Percentiles rank a stretch among this genome's conserved stretches.
Evolutionary conservation across 1,284 basidiomycete species (phyloP).

Genomic region (Amanita bisporigera): DNA sequence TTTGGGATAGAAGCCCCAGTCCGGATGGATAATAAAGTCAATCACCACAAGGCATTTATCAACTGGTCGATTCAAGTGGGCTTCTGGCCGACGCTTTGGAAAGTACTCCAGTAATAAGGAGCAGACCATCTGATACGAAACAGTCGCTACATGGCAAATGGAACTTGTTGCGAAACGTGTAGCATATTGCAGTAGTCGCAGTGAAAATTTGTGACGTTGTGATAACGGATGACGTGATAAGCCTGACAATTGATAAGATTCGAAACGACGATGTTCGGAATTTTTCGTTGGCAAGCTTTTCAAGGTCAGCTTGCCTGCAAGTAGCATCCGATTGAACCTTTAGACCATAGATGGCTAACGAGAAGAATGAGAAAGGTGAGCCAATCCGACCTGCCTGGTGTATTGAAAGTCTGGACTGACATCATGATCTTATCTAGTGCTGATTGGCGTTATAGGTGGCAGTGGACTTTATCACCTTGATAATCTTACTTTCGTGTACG

Average conservation of each 20-base stretch:
- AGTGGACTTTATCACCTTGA: slow-evolving; percentile 90
- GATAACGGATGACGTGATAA: background rate
- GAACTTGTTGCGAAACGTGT: background rate
- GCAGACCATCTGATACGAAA: too few relatives aligned
- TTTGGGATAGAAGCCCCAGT: too few relatives aligned
- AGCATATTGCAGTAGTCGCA: background rate
- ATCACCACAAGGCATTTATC: too few relatives aligned
- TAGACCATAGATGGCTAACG: background rate
- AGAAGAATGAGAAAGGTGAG: background rate
- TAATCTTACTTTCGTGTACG: slow-evolving; percentile 83
- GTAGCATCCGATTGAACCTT: background rate
- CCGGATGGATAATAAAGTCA: too few relatives aligned
- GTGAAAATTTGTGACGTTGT: background rate
- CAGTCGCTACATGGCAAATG: too few relatives aligned
- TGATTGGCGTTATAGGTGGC: slow-evolving; percentile 86
- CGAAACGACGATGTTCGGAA: background rate
- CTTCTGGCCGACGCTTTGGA: too few relatives aligned
- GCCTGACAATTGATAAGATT: background rate
- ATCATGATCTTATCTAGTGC: slow-evolving; percentile 50
- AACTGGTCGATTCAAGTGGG: too few relatives aligned
- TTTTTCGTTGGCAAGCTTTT: background rate
- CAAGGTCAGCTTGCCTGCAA: background rate
- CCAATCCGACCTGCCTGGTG: background rate
- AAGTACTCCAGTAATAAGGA: too few relatives aligned
- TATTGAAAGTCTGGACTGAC: background rate